Conservation (phyloP, 2,329 filamentous ascomycete species). For the Blastomyces gilchristii region DNA sequence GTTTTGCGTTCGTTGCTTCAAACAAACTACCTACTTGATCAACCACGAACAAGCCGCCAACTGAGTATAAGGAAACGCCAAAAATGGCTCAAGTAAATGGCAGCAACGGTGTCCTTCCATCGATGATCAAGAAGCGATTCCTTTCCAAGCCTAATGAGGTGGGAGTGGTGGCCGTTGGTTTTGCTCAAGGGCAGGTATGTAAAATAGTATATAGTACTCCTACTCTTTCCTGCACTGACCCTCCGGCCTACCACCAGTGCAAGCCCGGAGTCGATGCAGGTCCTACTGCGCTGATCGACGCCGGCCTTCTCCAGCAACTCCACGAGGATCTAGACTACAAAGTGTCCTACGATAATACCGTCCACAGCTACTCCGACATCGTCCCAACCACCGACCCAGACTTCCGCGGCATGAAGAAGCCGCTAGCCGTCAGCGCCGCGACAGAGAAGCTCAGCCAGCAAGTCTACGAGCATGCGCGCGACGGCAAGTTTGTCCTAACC, state of each 20-base stretch:
- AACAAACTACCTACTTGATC: not conserved
- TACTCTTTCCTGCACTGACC: slow-evolving; percentile 7
- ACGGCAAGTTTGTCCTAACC: slow-evolving; percentile 81
- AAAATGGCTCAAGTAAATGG: not conserved
- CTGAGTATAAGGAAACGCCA: not conserved
- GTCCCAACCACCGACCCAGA: slow-evolving; percentile 62
- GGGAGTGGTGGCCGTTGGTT: slow-evolving; percentile 87
- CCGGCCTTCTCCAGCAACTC: slow-evolving; percentile 76
- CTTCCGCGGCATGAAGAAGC: slow-evolving; percentile 89
- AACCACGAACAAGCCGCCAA: not conserved
- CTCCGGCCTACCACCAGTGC: slow-evolving; percentile 44
- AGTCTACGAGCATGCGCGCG: slow-evolving; percentile 74
- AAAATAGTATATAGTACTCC: not conserved
- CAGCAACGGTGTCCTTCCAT: slow-evolving; percentile 43
- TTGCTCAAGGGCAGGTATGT: slow-evolving; percentile 86
- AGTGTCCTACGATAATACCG: slow-evolving; percentile 69
- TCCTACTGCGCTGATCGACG: slow-evolving; percentile 76
- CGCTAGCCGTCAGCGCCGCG: slow-evolving; percentile 72
- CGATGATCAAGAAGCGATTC: slow-evolving; percentile 60
- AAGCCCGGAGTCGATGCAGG: slow-evolving; percentile 88
- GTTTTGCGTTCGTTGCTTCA: not conserved
- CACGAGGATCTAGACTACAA: slow-evolving; percentile 79
- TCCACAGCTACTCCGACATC: slow-evolving; percentile 72
- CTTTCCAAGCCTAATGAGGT: slow-evolving; percentile 68
- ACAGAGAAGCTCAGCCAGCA: slow-evolving; percentile 69